Conservation (phyloP, 2,329 filamentous ascomycete species). For the Diaporthe sp. region DNA sequence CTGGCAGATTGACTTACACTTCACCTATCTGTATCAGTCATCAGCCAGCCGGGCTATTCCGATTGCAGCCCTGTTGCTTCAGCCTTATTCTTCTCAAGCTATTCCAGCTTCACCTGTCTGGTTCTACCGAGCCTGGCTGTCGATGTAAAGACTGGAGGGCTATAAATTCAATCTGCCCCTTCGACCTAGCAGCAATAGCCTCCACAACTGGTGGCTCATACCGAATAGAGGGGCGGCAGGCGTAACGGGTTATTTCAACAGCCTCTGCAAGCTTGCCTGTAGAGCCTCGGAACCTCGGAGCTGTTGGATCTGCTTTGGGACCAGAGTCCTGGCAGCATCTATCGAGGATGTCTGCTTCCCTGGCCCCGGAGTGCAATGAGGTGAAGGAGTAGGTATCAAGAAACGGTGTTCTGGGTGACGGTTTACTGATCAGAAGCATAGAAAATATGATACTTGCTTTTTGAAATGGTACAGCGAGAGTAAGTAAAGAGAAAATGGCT, state of each 20-base stretch:
- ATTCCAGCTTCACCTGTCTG: neutral
- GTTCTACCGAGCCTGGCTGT: neutral
- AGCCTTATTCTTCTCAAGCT: neutral
- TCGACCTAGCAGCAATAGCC: too few species aligned
- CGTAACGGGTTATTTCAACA: neutral
- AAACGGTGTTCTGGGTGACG: neutral
- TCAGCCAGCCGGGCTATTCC: neutral
- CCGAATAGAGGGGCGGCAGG: neutral
- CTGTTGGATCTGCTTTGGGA: neutral
- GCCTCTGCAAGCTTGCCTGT: neutral
- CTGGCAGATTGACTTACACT: neutral
- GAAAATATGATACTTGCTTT: conserved; percentile 90
- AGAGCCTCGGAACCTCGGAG: neutral
- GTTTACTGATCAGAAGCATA: conserved; percentile 64
- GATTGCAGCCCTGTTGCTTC: neutral
- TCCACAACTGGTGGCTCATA: neutral
- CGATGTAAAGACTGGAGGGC: neutral
- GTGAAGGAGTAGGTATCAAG: conserved; percentile 82
- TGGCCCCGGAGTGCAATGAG: conserved; percentile 94
- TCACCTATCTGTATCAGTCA: neutral
- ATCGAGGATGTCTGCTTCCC: conserved; percentile 84
- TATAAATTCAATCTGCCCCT: neutral
- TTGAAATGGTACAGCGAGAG: conserved; percentile 99
- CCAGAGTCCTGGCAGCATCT: neutral
- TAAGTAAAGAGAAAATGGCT: conserved; percentile 57